Base-by-base conservation (phyloP, 202 grass and related monocot species). In the Bolboschoenoplectus hybrid region DNA sequence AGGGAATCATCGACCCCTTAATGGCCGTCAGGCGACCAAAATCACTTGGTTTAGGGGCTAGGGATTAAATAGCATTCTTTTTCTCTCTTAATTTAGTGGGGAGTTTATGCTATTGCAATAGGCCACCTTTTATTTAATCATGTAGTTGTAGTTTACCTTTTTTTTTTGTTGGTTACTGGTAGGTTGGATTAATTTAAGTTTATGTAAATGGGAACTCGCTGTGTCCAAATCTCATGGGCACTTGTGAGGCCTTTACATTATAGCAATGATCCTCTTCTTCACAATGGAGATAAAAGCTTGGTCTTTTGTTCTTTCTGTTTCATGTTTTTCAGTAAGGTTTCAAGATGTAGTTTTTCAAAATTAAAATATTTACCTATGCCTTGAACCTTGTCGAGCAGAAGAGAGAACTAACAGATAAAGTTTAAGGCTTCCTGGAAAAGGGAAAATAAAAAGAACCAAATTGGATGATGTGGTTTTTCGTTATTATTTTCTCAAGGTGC, bases 1-100 rank as follows among this genome's bases (percentile, higher is more conserved):
- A 95, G 82, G 95, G 92, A 41, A 97, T 92, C 43, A 14, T 87
- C 84, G 86, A 76, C 43, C 92, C 92, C 0, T 83, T 94, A 83
- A 91, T 87, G 3, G 92, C 82, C 0, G 86, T 93, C 19, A 94
- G 88, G 76, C 88, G 86, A 64, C 89, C 92, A 4, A 93, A 88
- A 79, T 86, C 74, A 3, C 82, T 83, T 46, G 91, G 95, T 16
- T 85, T 94, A 9, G 92, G 95, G 78, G 89, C 86, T 57, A 87
- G 85, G 14, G 67, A 85, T 49, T 90, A 95, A 36, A 87, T 85
- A 83, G 53, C 53, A 47, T 60, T 26, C 26, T 26, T 2, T 43
- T 60, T 67, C 67, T 90, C 32, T 16, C 55, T 82, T 74, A 26
- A 61, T 55, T 44, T 64, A 85, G 10, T 83, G 61, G 75, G 55